Evolutionary conservation across 768 basidiomycete genomes (phyloP).

Genomic region (Tulasnella sp.): DNA sequence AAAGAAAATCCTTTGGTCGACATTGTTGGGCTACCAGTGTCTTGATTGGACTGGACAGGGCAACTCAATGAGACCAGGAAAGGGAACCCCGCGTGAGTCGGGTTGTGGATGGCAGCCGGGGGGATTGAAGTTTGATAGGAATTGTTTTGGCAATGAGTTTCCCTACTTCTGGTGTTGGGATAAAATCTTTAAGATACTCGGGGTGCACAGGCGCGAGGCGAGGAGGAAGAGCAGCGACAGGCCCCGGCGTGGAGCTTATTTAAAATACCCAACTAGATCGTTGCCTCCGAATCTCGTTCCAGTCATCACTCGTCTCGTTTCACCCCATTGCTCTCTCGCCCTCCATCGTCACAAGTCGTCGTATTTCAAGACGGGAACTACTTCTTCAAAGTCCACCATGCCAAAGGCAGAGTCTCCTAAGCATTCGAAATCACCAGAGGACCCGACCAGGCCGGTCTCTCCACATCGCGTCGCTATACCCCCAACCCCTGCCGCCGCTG

Average conservation of each 20-base stretch:
- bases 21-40: too few species aligned
- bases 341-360: neutral
- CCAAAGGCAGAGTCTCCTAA: slow-evolving; percentile 16
- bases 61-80: neutral
- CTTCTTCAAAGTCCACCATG: slow-evolving; percentile 6
- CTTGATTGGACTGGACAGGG: neutral
- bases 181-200: slow-evolving; percentile 12
- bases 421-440: neutral
- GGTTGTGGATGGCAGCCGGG: neutral
- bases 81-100: neutral
- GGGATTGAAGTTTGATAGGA: neutral
- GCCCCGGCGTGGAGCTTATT: slow-evolving; percentile 15
- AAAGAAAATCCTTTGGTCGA: neutral
- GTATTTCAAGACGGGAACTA: neutral
- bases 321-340: neutral
- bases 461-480: slow-evolving; percentile 15
- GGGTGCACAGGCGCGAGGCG: neutral
- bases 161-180: neutral
- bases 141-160: neutral
- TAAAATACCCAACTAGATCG: neutral
- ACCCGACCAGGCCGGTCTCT: slow-evolving; percentile 1
- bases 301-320: neutral
- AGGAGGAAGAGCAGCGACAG: neutral
- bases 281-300: neutral
- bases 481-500: slow-evolving; percentile 13